Evolutionary conservation across 2,329 filamentous ascomycete species (phyloP).

Genomic region (Aspergillus tamarii): DNA sequence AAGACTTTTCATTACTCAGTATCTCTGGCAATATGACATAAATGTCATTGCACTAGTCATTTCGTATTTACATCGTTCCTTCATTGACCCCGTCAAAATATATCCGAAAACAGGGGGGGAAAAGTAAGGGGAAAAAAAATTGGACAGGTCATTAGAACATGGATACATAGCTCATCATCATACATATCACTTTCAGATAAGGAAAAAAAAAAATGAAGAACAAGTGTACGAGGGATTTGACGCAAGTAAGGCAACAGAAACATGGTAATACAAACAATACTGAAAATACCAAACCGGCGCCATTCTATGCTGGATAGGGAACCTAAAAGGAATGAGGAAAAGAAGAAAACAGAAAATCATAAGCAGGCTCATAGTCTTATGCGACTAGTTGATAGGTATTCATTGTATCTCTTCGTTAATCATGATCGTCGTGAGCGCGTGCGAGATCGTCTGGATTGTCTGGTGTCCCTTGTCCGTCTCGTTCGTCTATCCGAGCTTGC

Average conservation of each 20-base stretch:
- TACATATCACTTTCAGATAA: conserved; percentile 5
- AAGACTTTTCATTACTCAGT: background rate
- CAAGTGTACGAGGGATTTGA: background rate
- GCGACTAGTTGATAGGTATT: background rate
- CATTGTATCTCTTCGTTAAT: conserved; percentile 15
- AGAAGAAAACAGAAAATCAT: background rate
- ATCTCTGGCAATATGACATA: background rate
- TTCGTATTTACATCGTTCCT: conserved; percentile 29
- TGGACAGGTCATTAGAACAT: conserved; percentile 14
- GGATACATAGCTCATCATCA: conserved; percentile 22
- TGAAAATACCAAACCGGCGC: conserved; percentile 2
- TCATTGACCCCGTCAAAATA: conserved; percentile 13
- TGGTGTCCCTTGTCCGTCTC: conserved; percentile 30
- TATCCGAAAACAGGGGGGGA: background rate
- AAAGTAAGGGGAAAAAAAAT: background rate
- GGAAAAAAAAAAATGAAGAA: background rate
- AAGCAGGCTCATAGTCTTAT: background rate
- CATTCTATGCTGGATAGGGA: background rate
- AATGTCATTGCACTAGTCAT: conserved; percentile 14
- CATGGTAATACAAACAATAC: conserved; percentile 5
- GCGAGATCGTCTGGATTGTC: conserved; percentile 33
- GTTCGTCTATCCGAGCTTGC: conserved; percentile 48
- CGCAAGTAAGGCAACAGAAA: background rate
- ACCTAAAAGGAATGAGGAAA: background rate
- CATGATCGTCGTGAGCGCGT: conserved; percentile 33